Percentiles rank a stretch among this genome's conserved stretches.
Evolutionary conservation across 805 yeast genomes (phyloP).

Genomic region (Teunomyces aglyptinius): DNA sequence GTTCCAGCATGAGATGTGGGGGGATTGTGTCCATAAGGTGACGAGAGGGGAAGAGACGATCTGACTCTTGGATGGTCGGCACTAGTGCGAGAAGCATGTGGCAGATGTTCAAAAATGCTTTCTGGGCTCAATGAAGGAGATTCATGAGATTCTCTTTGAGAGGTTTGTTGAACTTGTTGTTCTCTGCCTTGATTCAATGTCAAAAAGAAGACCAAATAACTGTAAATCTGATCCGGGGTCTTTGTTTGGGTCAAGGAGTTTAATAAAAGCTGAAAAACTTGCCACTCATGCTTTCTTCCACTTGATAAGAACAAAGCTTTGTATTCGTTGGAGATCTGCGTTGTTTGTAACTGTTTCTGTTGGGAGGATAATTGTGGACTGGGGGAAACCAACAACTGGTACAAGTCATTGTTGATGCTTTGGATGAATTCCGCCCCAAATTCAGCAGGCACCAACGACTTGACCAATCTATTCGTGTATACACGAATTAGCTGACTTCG

Average conservation of each 20-base stretch:
- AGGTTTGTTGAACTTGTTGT: background rate
- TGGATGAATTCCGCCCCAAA: constrained; percentile 34
- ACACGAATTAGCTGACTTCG: constrained; percentile 30
- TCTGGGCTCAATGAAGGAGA: constrained; percentile 6
- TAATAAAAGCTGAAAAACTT: constrained; percentile 28
- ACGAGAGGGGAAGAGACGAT: constrained; percentile 8
- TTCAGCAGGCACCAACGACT: constrained; percentile 35
- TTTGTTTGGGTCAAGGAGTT: constrained; percentile 27
- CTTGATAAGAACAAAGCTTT: constrained; percentile 25
- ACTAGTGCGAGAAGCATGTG: background rate
- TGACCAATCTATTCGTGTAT: constrained; percentile 34
- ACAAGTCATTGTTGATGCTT: constrained; percentile 30
- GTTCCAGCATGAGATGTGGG: constrained; percentile 9
- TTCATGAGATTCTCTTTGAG: background rate
- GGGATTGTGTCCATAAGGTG: constrained; percentile 12
- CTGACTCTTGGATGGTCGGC: background rate
- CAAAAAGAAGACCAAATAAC: constrained; percentile 34
- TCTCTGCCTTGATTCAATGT: constrained; percentile 11
- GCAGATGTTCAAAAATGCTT: background rate
- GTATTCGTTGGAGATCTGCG: constrained; percentile 19
- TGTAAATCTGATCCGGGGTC: constrained; percentile 30
- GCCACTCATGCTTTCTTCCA: constrained; percentile 31
- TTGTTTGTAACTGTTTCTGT: constrained; percentile 14
- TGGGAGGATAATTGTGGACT: constrained; percentile 1
- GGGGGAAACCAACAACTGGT: constrained; percentile 5